These are phyloP conservation scores for Psilocybe tampanensis DNA, from an alignment of 768 basidiomycete genomes.

Conservation along the genomic window DNA sequence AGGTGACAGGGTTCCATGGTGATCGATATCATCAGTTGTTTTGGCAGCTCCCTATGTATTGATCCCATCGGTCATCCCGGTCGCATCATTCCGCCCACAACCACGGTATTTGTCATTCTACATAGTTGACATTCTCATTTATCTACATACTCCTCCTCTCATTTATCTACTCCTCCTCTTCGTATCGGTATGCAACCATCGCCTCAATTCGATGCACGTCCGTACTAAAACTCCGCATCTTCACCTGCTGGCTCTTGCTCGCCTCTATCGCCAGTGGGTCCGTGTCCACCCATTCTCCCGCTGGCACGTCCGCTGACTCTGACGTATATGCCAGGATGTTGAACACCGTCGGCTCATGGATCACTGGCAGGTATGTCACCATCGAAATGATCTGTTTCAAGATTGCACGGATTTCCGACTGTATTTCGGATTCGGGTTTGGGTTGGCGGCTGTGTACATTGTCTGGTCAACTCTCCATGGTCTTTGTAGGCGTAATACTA, in stretches of 20 bases:
- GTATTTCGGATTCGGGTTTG: conserved; percentile 87
- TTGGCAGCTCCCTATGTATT: conserved; percentile 4
- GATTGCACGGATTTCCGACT: conserved; percentile 96
- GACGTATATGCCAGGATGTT: conserved; percentile 96
- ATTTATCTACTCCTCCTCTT: conserved; percentile 50
- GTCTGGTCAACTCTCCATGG: conserved; percentile 6
- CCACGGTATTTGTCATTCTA: conserved; percentile 2
- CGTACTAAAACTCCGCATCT: conserved; percentile 94
- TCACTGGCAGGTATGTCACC: conserved; percentile 94
- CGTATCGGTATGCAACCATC: conserved; percentile 96
- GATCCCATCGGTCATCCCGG: conserved; percentile 33
- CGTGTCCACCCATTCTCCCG: conserved; percentile 94
- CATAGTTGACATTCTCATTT: no score
- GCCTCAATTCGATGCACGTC: conserved; percentile 98
- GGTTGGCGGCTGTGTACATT: conserved; percentile 44
- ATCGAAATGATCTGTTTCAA: conserved; percentile 98
- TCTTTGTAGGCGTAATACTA: not conserved
- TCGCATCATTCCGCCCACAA: conserved; percentile 15
- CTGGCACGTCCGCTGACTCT: conserved; percentile 89
- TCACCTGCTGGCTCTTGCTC: conserved; percentile 91
- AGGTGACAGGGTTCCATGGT: conserved; percentile 27
- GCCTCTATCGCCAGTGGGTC: conserved; percentile 92
- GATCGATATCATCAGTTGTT: no score
- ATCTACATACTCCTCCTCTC: conserved; percentile 14
- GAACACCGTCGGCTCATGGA: conserved; percentile 95